phyloP scores from a whole-genome alignment of 345 rosid species.

The Brassica juncea region DNA sequence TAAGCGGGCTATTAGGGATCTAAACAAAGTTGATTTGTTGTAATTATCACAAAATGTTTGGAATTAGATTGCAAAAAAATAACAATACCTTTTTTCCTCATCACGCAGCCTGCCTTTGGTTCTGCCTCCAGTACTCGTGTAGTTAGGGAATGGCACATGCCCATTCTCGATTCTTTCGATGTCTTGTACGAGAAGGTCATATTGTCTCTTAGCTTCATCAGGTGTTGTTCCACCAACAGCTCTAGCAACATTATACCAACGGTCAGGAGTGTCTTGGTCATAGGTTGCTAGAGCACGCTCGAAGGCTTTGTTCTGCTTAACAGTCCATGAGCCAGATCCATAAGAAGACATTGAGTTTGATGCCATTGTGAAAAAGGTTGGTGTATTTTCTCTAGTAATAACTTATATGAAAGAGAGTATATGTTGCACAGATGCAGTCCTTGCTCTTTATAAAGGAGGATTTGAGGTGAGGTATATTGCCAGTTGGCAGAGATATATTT shows the following conservation, averaged over 20 bases:
- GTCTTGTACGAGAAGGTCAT: conserved; percentile 71
- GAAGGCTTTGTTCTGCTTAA: conserved; percentile 88
- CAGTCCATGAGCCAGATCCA: conserved; percentile 72
- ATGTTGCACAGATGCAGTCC: conserved; percentile 50
- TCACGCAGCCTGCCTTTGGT: conserved; percentile 39
- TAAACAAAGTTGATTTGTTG: conserved; percentile 11
- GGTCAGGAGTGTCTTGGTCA: conserved; percentile 95
- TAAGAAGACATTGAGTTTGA: conserved; percentile 78
- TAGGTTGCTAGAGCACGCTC: conserved; percentile 88
- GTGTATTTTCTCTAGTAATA: conserved; percentile 13
- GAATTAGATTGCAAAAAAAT: not conserved
- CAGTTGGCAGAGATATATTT: conserved; percentile 43
- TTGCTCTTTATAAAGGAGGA: conserved; percentile 63
- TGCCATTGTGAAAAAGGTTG: conserved; percentile 48
- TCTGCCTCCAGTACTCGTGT: conserved; percentile 47
- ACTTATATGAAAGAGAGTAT: conserved; percentile 12
- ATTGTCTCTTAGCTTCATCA: conserved; percentile 82
- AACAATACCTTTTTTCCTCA: conserved; percentile 47
- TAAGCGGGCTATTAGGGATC: conserved; percentile 12
- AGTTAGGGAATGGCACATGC: conserved; percentile 74
- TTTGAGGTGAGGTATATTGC: conserved; percentile 34
- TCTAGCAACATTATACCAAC: conserved; percentile 91
- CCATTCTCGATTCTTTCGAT: conserved; percentile 79
- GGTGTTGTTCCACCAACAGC: conserved; percentile 86
- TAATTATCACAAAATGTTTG: conserved; percentile 2